Evolutionary conservation across 306 rosid genomes (phyloP).

Genomic region (Dryas octopetala): DNA sequence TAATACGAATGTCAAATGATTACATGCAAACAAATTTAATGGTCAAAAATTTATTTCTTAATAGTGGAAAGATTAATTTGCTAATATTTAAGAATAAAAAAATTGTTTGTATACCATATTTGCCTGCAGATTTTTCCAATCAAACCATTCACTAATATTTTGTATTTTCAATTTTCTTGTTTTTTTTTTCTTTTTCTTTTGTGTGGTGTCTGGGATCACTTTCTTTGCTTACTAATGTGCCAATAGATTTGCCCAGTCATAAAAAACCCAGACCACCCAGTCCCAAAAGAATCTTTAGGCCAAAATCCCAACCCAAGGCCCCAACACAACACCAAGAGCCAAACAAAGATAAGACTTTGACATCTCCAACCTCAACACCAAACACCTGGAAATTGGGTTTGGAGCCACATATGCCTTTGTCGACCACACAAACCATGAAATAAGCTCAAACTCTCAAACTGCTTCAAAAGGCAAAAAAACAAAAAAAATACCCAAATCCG

Average conservation of each 20-base stretch:
- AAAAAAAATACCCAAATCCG: constrained; percentile 25
- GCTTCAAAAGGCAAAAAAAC: not conserved
- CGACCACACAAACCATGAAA: constrained; percentile 26
- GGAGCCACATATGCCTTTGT: constrained; percentile 2
- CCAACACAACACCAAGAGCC: not conserved
- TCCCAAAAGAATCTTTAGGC: not conserved
- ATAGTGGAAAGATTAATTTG: no score
- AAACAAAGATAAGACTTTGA: not conserved
- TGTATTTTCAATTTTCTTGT: no score
- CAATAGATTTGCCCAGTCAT: not conserved
- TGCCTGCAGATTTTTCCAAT: no score
- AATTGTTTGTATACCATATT: no score
- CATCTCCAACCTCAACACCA: not conserved
- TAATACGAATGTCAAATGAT: no score
- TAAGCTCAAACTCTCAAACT: not conserved
- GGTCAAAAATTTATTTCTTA: no score
- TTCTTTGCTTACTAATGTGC: no score
- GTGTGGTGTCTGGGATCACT: no score
- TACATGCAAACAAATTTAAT: no score
- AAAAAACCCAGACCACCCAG: not conserved
- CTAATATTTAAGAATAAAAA: no score
- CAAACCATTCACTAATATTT: no score
- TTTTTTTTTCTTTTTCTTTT: no score
- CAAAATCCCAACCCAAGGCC: not conserved
- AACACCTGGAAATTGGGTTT: constrained; percentile 23